phyloP scores from a whole-genome alignment of 164 flowering plant genomes.

The Nymphaea thermarum region DNA sequence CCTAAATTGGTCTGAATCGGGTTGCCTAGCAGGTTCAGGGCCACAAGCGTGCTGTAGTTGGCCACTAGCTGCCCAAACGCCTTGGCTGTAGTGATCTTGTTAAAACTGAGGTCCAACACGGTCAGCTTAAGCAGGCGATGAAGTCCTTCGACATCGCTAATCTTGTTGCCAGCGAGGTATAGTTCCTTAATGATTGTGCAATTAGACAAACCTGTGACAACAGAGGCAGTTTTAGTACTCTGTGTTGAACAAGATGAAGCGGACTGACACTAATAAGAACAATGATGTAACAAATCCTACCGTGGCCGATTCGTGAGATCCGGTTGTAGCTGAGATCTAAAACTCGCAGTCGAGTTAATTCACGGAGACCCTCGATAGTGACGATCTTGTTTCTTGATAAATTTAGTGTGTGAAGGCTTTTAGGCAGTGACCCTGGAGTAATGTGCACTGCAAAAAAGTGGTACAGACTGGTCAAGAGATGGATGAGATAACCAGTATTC shows the following conservation, averaged over 20 bases:
- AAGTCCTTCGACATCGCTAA: conserved; percentile 79
- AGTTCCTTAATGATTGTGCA: conserved; percentile 79
- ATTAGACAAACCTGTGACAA: conserved; percentile 51
- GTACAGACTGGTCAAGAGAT: not conserved
- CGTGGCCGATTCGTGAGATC: conserved; percentile 74
- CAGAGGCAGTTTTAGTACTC: not conserved
- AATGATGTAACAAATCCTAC: conserved; percentile 19
- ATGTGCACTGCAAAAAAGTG: conserved; percentile 50
- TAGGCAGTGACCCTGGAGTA: conserved; percentile 73
- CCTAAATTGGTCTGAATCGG: conserved; percentile 68
- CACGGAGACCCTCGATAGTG: conserved; percentile 83
- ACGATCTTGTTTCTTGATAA: conserved; percentile 83
- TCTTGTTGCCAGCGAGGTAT: conserved; percentile 89
- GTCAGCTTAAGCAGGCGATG: conserved; percentile 79
- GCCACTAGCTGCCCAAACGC: conserved; percentile 85
- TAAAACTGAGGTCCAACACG: conserved; percentile 84
- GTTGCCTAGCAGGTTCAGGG: conserved; percentile 76
- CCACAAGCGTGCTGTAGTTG: conserved; percentile 61
- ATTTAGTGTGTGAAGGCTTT: conserved; percentile 74
- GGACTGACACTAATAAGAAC: not conserved
- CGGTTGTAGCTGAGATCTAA: conserved; percentile 89
- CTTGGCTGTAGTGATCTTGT: conserved; percentile 83
- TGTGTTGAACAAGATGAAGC: not conserved
- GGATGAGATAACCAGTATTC: no score
- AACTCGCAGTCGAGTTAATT: conserved; percentile 56